A percentile compares a stretch with the other conserved stretches of the same genome.
These are phyloP conservation scores for Schwanniomyces vanrijiae DNA, from an alignment of 805 yeast species.

Conservation along the genomic window DNA sequence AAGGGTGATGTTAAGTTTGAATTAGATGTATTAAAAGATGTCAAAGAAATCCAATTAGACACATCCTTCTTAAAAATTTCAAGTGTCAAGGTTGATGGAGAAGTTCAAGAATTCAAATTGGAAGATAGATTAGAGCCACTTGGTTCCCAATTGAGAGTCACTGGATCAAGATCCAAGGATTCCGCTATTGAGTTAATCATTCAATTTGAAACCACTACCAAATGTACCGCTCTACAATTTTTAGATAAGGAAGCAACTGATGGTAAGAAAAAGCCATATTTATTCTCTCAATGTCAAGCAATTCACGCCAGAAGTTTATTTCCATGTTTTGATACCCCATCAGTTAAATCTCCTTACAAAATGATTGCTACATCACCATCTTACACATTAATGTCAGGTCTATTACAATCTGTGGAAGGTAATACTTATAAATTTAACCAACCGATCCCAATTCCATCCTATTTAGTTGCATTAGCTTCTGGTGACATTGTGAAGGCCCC, in stretches of 20 bases:
- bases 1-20: conserved; percentile 55
- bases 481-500: conserved; percentile 69
- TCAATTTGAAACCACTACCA: conserved; percentile 65
- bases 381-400: conserved; percentile 76
- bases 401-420: conserved; percentile 21
- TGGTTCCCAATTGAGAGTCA: conserved; percentile 55
- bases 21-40: conserved; percentile 31
- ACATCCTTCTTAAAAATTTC: conserved; percentile 59
- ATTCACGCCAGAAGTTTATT: conserved; percentile 85
- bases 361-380: conserved; percentile 61
- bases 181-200: conserved; percentile 33
- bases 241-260: conserved; percentile 71
- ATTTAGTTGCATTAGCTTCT: conserved; percentile 79
- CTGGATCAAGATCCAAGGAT: conserved; percentile 7
- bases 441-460: conserved; percentile 82
- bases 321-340: conserved; percentile 91
- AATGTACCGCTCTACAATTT: conserved; percentile 87
- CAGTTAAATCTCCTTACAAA: conserved; percentile 66
- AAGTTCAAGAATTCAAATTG: conserved; percentile 26
- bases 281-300: conserved; percentile 90
- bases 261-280: conserved; percentile 65
- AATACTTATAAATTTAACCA: conserved; percentile 50
- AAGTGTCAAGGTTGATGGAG: conserved; percentile 44
- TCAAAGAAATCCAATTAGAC: conserved; percentile 56
- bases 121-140: conserved; percentile 50